Percentiles rank a stretch among this genome's conserved stretches.
Evolutionary conservation across 257 asterid genomes (phyloP).

Genomic region (Avicennia marina): DNA sequence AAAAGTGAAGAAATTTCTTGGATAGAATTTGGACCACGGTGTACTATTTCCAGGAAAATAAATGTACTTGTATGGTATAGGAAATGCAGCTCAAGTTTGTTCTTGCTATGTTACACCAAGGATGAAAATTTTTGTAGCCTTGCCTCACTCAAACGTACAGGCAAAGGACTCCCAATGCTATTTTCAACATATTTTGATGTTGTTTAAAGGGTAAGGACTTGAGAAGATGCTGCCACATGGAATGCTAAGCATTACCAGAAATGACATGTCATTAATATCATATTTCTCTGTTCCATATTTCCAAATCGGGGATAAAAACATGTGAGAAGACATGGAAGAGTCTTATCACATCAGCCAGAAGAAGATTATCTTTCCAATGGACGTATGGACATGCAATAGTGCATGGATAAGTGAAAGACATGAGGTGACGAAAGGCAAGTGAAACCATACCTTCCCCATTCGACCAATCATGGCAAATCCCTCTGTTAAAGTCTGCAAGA

Average conservation of each 20-base stretch:
- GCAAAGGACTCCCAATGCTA: neutral
- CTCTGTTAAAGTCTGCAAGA: conserved; percentile 59
- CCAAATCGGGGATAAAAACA: too few species aligned
- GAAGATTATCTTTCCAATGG: neutral
- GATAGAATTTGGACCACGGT: too few species aligned
- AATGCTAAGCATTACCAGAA: neutral
- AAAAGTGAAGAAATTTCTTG: too few species aligned
- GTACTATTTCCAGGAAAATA: too few species aligned
- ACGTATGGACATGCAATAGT: neutral
- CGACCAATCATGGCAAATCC: conserved; percentile 97
- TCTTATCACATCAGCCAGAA: neutral
- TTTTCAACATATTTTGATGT: neutral
- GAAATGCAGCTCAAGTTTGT: too few species aligned
- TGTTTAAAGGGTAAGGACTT: neutral
- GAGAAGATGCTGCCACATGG: neutral
- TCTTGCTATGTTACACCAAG: too few species aligned
- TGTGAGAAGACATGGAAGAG: too few species aligned
- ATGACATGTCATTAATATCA: neutral
- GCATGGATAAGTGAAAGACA: conserved; percentile 2
- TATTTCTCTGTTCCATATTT: neutral
- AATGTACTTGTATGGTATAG: too few species aligned
- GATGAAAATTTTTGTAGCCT: too few species aligned
- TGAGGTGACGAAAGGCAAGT: neutral
- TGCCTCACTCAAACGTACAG: neutral
- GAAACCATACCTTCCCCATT: conserved; percentile 63